Percentiles rank a stretch among this genome's conserved stretches.
phyloP scores from a whole-genome alignment of 768 basidiomycete genomes.

The Suillus cothurnatus region DNA sequence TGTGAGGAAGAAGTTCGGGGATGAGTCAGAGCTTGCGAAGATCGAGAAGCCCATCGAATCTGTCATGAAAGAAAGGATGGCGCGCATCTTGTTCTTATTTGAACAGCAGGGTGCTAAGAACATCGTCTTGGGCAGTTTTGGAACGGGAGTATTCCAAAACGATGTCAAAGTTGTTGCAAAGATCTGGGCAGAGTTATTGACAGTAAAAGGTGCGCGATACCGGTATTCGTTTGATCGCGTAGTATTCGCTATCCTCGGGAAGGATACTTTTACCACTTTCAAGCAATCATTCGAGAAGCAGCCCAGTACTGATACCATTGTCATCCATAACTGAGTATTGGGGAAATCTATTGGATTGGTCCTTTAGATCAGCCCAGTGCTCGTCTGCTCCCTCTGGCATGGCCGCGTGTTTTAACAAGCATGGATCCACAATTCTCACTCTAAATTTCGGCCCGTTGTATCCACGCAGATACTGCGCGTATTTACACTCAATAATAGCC shows the following conservation, averaged over 20 bases:
- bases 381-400: neutral
- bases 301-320: neutral
- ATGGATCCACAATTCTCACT: neutral
- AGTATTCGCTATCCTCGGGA: conserved; percentile 67
- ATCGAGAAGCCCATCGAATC: conserved; percentile 45
- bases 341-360: neutral
- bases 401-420: neutral
- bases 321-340: neutral
- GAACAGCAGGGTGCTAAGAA: conserved; percentile 59
- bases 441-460: neutral
- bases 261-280: conserved; percentile 47
- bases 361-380: neutral
- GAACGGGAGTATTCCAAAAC: conserved; percentile 79
- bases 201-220: conserved; percentile 53
- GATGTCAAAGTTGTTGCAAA: conserved; percentile 56
- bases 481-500: neutral
- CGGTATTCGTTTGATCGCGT: conserved; percentile 58
- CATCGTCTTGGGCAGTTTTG: conserved; percentile 74
- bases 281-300: conserved; percentile 35
- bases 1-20: conserved; percentile 34
- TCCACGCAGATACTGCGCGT: too few relatives aligned
- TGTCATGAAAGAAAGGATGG: conserved; percentile 74
- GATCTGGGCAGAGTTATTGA: conserved; percentile 66
- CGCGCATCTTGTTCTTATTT: conserved; percentile 63
- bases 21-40: conserved; percentile 12